These are phyloP conservation scores for Kodamaea suecica DNA, from an alignment of 1,139 yeast species.

Conservation along the genomic window DNA sequence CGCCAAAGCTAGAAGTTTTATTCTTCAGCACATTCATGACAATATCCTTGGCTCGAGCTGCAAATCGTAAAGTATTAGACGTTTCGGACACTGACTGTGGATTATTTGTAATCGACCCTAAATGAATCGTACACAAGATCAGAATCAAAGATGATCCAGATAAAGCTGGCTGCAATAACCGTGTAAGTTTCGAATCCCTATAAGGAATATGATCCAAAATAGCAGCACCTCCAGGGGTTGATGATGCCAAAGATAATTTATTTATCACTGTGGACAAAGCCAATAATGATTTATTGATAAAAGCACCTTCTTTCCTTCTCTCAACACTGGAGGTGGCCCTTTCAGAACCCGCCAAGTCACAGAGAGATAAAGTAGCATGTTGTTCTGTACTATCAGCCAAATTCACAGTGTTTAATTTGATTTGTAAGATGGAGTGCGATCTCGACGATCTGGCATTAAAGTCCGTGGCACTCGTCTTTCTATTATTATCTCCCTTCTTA, in stretches of 20 bases:
- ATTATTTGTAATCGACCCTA: conserved; percentile 38
- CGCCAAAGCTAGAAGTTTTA: conserved; percentile 29
- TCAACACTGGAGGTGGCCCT: conserved; percentile 79
- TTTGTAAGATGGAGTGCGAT: conserved; percentile 87
- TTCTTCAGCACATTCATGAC: conserved; percentile 64
- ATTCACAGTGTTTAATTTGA: conserved; percentile 51
- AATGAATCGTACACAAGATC: conserved; percentile 80
- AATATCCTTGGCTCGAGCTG: conserved; percentile 88
- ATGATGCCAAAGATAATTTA: conserved; percentile 51
- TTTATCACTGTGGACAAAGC: conserved; percentile 90
- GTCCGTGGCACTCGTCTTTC: conserved; percentile 88
- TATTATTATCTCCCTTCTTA: conserved; percentile 63
- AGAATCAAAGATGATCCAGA: conserved; percentile 86
- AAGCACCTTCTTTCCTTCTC: conserved; percentile 89
- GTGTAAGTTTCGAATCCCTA: conserved; percentile 85
- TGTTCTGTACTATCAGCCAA: conserved; percentile 39
- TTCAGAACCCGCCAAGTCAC: conserved; percentile 97
- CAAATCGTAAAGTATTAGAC: conserved; percentile 82
- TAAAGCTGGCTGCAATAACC: conserved; percentile 85
- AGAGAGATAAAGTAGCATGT: conserved; percentile 70
- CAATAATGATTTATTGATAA: conserved; percentile 81
- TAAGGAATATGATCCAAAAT: conserved; percentile 73
- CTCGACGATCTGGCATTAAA: conserved; percentile 82
- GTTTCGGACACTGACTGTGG: conserved; percentile 69
- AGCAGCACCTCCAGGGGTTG: conserved; percentile 14